These are phyloP conservation scores for Nakazawaea populi DNA, from an alignment of 805 yeast species.

Conservation along the genomic window DNA sequence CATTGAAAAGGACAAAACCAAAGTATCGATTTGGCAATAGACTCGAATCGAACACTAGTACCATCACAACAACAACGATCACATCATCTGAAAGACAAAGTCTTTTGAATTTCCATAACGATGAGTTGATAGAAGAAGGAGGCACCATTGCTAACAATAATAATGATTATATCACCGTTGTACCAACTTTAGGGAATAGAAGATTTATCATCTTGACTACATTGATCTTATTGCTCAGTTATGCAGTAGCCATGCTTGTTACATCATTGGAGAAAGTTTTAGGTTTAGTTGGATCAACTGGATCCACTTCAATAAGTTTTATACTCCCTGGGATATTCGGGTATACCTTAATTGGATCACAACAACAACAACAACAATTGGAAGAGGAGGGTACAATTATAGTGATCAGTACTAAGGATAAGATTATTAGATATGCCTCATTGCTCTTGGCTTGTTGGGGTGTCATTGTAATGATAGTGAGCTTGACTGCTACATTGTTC, in stretches of 20 bases:
- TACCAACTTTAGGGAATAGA: slow-evolving; percentile 11
- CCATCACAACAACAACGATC: slow-evolving; percentile 5
- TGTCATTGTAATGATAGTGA: slow-evolving; percentile 59
- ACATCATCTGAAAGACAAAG: slow-evolving; percentile 8
- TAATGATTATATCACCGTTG: slow-evolving; percentile 14
- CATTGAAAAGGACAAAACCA: slow-evolving; percentile 10
- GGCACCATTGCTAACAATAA: neutral
- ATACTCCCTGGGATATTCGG: slow-evolving; percentile 88
- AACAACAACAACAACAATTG: slow-evolving; percentile 20
- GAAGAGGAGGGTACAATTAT: slow-evolving; percentile 4
- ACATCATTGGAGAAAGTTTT: slow-evolving; percentile 74
- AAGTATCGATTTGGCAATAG: slow-evolving; percentile 12
- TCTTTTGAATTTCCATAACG: slow-evolving; percentile 15
- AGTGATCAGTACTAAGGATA: slow-evolving; percentile 16
- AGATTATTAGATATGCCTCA: slow-evolving; percentile 39
- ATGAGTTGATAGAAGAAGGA: slow-evolving; percentile 15
- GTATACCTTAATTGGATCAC: slow-evolving; percentile 59
- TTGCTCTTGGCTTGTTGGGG: slow-evolving; percentile 65
- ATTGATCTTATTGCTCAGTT: slow-evolving; percentile 45
- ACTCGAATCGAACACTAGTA: slow-evolving; percentile 7
- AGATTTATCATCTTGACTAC: slow-evolving; percentile 35
- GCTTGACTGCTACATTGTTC: slow-evolving; percentile 35
- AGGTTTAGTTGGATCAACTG: slow-evolving; percentile 89
- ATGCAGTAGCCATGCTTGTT: slow-evolving; percentile 58
- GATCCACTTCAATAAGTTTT: slow-evolving; percentile 87